These are phyloP conservation scores for Rhodamnia rubescens DNA, from an alignment of 345 rosid species.

Conservation along the genomic window DNA sequence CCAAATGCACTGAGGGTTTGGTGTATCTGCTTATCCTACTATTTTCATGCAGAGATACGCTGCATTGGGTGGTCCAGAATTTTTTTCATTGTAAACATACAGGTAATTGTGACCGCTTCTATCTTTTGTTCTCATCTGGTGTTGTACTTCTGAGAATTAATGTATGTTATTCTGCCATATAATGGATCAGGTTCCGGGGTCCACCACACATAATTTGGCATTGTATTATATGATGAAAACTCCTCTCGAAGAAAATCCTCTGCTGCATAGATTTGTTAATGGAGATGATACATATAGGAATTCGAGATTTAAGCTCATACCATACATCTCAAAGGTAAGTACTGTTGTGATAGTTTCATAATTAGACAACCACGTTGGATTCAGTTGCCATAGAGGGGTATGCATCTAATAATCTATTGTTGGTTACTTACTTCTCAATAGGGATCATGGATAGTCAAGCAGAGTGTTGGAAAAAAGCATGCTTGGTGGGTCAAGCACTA, in stretches of 20 bases:
- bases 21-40: background rate
- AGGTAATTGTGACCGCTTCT: constrained; percentile 24
- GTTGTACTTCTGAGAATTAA: background rate
- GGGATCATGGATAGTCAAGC: constrained; percentile 98
- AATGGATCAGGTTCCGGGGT: constrained; percentile 58
- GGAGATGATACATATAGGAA: constrained; percentile 85
- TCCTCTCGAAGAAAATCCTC: constrained; percentile 61
- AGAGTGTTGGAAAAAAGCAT: constrained; percentile 88
- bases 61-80: constrained; percentile 47
- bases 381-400: background rate
- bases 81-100: constrained; percentile 76
- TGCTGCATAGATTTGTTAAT: constrained; percentile 70
- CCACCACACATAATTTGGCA: constrained; percentile 46
- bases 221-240: constrained; percentile 63
- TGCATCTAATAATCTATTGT: background rate
- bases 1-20: background rate
- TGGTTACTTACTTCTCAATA: constrained; percentile 3
- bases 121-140: background rate
- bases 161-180: background rate
- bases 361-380: background rate
- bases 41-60: constrained; percentile 36
- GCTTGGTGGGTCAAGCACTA: constrained; percentile 73
- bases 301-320: constrained; percentile 91
- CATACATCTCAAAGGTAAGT: constrained; percentile 71
- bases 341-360: background rate